Evolutionary conservation across 495 filamentous ascomycete species (phyloP).

Genomic region (Corynascus novoguineensis): DNA sequence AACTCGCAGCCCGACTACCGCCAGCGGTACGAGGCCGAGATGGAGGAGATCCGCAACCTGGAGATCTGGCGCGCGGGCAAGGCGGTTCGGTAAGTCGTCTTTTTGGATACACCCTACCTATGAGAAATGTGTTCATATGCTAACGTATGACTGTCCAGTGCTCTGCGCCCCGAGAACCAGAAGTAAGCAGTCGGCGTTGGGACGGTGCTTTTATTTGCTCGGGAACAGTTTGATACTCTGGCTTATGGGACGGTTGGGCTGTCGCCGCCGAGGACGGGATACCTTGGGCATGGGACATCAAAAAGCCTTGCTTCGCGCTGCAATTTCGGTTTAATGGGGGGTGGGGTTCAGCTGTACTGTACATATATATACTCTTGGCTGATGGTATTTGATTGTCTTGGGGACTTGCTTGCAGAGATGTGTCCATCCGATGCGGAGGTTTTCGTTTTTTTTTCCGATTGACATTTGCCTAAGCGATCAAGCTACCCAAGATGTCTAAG

Average conservation of each 20-base stretch:
- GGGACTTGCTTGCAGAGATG: not conserved
- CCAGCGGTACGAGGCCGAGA: conserved; percentile 91
- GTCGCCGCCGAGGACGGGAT: conserved; percentile 18
- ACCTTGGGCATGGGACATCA: conserved; percentile 22
- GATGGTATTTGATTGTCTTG: conserved; percentile 9
- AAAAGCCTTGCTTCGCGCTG: conserved; percentile 19
- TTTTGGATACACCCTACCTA: not conserved
- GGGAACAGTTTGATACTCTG: conserved; percentile 19
- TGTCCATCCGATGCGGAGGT: not conserved
- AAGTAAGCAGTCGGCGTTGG: conserved; percentile 50
- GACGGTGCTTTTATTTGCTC: conserved; percentile 18
- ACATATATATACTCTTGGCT: conserved; percentile 25
- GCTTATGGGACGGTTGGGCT: conserved; percentile 11
- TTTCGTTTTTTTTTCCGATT: not conserved
- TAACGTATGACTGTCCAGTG: conserved; percentile 38
- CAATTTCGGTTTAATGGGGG: conserved; percentile 5
- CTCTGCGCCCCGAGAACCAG: conserved; percentile 90
- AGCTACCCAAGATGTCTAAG: conserved; percentile 64
- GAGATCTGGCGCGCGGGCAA: conserved; percentile 99
- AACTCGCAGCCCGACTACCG: conserved; percentile 92
- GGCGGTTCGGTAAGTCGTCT: conserved; percentile 67
- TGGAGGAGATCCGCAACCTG: conserved; percentile 90
- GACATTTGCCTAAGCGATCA: conserved; percentile 39
- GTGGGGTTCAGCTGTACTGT: conserved; percentile 17
- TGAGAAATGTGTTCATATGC: conserved; percentile 2